Conservation (phyloP, 140 eudicot species). For the Eryngium alpinum region DNA sequence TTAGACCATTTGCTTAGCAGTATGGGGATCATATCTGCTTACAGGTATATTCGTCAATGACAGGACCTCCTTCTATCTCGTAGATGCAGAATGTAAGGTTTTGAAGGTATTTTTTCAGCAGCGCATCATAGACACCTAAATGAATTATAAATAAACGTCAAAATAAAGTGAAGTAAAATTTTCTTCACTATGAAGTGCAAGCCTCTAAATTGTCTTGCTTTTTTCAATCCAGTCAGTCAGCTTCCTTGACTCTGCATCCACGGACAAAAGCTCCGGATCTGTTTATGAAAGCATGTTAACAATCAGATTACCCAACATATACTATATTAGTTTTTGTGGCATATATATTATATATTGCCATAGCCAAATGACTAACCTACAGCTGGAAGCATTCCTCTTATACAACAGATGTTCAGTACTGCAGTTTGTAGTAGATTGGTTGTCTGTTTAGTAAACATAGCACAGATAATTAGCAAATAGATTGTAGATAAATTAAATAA, state of each 20-base stretch:
- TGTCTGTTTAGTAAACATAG: too few species aligned
- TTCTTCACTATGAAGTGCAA: constrained; percentile 2
- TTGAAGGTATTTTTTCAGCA: constrained; percentile 86
- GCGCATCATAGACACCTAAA: constrained; percentile 92
- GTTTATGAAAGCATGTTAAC: constrained; percentile 20
- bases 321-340: too few species aligned
- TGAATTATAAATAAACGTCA: constrained; percentile 12
- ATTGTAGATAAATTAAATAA: too few species aligned
- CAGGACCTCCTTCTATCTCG: constrained; percentile 72
- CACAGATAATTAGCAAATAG: too few species aligned
- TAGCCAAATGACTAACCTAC: too few species aligned
- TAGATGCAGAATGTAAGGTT: constrained; percentile 87
- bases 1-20: not conserved
- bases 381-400: too few species aligned
- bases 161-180: not conserved
- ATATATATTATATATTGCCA: too few species aligned
- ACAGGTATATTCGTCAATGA: constrained; percentile 96
- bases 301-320: constrained; percentile 10
- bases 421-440: too few species aligned
- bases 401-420: too few species aligned
- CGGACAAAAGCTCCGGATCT: constrained; percentile 95
- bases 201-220: constrained; percentile 35
- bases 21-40: constrained; percentile 14
- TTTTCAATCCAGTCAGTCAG: constrained; percentile 99
- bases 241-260: constrained; percentile 96